Evolutionary conservation across 139 green algal genomes (phyloP), one percentile per base, ranked within the genome.

Genomic region (Tetradesmus lagerheimii): DNA sequence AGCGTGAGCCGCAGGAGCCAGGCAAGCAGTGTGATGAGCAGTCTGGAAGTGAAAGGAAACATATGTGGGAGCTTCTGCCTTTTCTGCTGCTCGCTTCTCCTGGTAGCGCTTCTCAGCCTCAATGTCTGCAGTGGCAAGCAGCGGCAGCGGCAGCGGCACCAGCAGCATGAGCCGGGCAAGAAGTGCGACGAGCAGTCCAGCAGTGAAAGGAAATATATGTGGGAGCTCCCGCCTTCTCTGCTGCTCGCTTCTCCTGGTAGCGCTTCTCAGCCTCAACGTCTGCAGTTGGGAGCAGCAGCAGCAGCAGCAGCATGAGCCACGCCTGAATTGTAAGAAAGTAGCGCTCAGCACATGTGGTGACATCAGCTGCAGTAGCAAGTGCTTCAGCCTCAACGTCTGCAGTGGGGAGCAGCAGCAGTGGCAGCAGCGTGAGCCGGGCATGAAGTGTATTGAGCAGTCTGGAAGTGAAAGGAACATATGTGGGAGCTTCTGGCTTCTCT

Each of bases 151-250:
- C 76, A 83, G 77, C 18, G 35, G 64, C 20, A 35, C 20, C 11
- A 29, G 57, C 18, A 16, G 18, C 23, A 71, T 5, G 18, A 4
- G 23, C 5, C 57, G 16, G 11, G 16, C 43, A 50, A 14, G 43
- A 50, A 8, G 5, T 8, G 4, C 8, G 43, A n/a, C n/a, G 43
- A 50, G 43, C 43, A 50, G 43, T 8, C 34, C 29, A 38, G 34
- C 2, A 43, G 86, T n/a, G n/a, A n/a, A n/a, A n/a, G n/a, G n/a
- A n/a, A n/a, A n/a, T n/a, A n/a, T n/a, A n/a, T n/a, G n/a, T n/a
- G n/a, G n/a, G n/a, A n/a, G n/a, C n/a, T n/a, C 45, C 45, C 11
- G 79, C 85, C 86, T 94, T 89, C 29, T 92, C 89, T 25, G 86
- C 78, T 50, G 83, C 78, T 20, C 86, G 89, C 87, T 91, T 88